Percentiles rank a stretch among this genome's conserved stretches.
phyloP scores from a whole-genome alignment of 2,329 filamentous ascomycete species.

The Myrmaecium sp. region DNA sequence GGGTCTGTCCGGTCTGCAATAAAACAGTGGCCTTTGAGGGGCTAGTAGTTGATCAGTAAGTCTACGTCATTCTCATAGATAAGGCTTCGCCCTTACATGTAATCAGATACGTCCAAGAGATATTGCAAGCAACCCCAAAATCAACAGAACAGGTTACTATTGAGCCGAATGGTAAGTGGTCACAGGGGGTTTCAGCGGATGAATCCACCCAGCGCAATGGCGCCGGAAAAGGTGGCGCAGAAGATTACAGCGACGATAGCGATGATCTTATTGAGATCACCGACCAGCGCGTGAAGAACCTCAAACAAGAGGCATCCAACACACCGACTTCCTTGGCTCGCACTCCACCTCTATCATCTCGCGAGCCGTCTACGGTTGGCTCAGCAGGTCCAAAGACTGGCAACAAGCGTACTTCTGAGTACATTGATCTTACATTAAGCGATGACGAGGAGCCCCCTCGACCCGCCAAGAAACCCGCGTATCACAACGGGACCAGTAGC shows the following conservation, averaged over 20 bases:
- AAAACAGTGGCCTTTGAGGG: constrained; percentile 65
- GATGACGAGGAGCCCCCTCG: constrained; percentile 24
- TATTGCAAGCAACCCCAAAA: constrained; percentile 54
- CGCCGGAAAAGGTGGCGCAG: constrained; percentile 11
- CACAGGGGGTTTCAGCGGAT: constrained; percentile 27
- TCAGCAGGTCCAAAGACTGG: constrained; percentile 14
- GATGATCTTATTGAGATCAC: constrained; percentile 29
- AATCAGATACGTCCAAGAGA: constrained; percentile 67
- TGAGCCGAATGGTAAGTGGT: constrained; percentile 74
- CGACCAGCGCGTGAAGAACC: constrained; percentile 18
- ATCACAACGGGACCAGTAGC: no score
- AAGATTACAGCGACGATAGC: constrained; percentile 25
- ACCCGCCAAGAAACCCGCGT: no score
- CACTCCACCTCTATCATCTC: constrained; percentile 29
- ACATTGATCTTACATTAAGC: constrained; percentile 32
- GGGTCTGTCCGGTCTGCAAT: constrained; percentile 90
- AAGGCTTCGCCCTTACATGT: constrained; percentile 5
- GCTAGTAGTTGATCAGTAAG: constrained; percentile 74
- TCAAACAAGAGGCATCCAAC: constrained; percentile 22
- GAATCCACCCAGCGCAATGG: constrained; percentile 21
- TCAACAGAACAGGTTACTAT: constrained; percentile 75
- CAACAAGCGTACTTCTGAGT: constrained; percentile 27
- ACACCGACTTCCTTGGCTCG: constrained; percentile 20
- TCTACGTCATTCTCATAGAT: constrained; percentile 2
- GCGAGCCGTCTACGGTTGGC: constrained; percentile 21